Evolutionary conservation across 1,139 yeast genomes (phyloP).

Genomic region (Taphrina flavorubra): DNA sequence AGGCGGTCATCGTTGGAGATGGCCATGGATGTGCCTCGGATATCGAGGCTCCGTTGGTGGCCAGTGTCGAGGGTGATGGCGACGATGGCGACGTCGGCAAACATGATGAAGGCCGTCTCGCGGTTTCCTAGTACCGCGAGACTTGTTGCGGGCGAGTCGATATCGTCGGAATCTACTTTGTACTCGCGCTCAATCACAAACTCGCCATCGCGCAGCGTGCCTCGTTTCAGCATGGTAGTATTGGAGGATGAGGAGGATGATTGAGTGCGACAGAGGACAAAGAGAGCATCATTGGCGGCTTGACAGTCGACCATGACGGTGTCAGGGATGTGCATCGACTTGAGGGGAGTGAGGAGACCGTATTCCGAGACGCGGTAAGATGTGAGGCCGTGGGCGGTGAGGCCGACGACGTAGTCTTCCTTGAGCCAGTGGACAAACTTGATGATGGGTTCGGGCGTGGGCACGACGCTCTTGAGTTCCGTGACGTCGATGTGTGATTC

Average conservation of each 20-base stretch:
- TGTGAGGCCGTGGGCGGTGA: background rate
- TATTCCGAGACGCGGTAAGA: background rate
- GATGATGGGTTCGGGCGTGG: slow-evolving; percentile 11
- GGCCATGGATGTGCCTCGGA: slow-evolving; percentile 2
- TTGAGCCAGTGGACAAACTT: slow-evolving; percentile 18
- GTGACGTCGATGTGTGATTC: slow-evolving; percentile 27
- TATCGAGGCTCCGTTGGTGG: background rate
- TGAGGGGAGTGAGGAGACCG: slow-evolving; percentile 10
- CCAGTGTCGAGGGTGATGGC: background rate
- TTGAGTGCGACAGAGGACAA: background rate
- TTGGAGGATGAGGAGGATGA: no score
- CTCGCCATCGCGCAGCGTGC: background rate
- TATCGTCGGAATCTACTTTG: background rate
- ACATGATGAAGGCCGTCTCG: slow-evolving; percentile 12
- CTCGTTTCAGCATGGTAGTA: background rate
- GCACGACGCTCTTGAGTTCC: slow-evolving; percentile 16
- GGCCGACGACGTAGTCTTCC: slow-evolving; percentile 19
- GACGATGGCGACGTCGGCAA: background rate
- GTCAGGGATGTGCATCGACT: background rate
- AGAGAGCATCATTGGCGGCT: slow-evolving; percentile 12
- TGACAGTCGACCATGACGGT: slow-evolving; percentile 3
- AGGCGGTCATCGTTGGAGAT: slow-evolving; percentile 10
- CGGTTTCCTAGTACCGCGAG: background rate
- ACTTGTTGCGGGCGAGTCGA: slow-evolving; percentile 1
- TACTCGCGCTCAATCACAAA: background rate